Base-by-base conservation (phyloP, 2,329 filamentous ascomycete genomes). In the Fusarium palustre region DNA sequence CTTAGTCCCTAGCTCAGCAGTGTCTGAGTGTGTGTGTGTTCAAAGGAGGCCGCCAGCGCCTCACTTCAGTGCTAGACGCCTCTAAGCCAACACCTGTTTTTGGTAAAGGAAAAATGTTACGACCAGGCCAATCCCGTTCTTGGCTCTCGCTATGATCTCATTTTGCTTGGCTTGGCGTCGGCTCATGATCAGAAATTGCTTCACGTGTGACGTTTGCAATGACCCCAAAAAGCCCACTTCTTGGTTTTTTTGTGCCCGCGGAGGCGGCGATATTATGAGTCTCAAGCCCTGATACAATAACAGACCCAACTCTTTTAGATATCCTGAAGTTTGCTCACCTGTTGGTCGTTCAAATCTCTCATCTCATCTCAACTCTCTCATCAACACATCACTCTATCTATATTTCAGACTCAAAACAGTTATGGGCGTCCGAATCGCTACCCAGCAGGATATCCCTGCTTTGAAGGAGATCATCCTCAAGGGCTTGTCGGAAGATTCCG, bases 141-240 rank as follows among this genome's bases (percentile, higher is more conserved):
- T 55, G 20, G 54, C 41, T 22, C 25, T 49, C 31, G 48, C 38
- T 66, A 66, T 66, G 55, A 66, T 66, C 55, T 66, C 63, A 66
- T 55, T 59, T 55, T 49, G 55, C 60, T 65, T 47, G 31, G 46
- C 63, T 66, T 61, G 63, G 63, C 63, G 52, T 66, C 63, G 63
- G 63, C 63, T 61, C 63, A 66, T 66, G 55, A 66, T 65, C 60
- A 65, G 31, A 48, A 31, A 59, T 25, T 58, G 31, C 54, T 65
- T 65, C 38, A 28, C 53, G 60, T 65, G 60, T 65, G 60, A 65
- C 60, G 54, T 65, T 54, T 22, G 30, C 20, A 62, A 56, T 84
- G 20, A 31, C 39, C 41, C 54, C 41, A 52, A 12, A 39, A 46
- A 65, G 54, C 62, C 62, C 62, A 65, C 41, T 65, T 63, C 34